Evolutionary conservation across 2,329 filamentous ascomycete species (phyloP).

Genomic region (Didymella exigua): DNA sequence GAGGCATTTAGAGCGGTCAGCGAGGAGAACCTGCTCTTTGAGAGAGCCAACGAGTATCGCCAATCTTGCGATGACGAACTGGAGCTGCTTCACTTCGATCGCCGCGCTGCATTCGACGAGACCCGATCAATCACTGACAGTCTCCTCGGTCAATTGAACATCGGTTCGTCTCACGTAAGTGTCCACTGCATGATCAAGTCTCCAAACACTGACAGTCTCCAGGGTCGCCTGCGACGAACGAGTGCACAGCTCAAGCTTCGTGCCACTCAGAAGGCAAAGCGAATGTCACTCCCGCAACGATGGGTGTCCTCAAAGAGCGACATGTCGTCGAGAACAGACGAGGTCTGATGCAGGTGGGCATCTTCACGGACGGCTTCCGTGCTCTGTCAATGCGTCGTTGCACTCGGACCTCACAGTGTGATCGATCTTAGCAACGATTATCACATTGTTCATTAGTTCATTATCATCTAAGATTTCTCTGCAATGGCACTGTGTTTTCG

Average conservation of each 20-base stretch:
- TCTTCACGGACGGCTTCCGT: neutral
- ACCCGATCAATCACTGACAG: conserved; percentile 28
- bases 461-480: neutral
- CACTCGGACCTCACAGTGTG: neutral
- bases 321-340: conserved; percentile 8
- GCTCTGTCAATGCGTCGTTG: neutral
- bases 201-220: conserved; percentile 1
- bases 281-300: conserved; percentile 29
- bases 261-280: conserved; percentile 30
- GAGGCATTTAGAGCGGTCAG: conserved; percentile 26
- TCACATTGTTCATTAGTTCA: neutral
- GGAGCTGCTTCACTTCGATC: conserved; percentile 18
- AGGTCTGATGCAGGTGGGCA: neutral
- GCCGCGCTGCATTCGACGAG: conserved; percentile 40
- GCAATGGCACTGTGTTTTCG: neutral
- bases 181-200: too few species aligned
- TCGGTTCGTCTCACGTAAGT: conserved; percentile 22
- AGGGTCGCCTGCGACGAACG: conserved; percentile 32
- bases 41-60: conserved; percentile 19
- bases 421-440: neutral
- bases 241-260: conserved; percentile 32
- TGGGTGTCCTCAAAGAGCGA: conserved; percentile 17
- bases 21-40: conserved; percentile 17
- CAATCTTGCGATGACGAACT: conserved; percentile 31
- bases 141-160: conserved; percentile 24